A percentile compares a stretch with the other conserved stretches of the same genome.
These are phyloP conservation scores for Rubia yunnanensis DNA, from an alignment of 257 asterid species.

Conservation along the genomic window DNA sequence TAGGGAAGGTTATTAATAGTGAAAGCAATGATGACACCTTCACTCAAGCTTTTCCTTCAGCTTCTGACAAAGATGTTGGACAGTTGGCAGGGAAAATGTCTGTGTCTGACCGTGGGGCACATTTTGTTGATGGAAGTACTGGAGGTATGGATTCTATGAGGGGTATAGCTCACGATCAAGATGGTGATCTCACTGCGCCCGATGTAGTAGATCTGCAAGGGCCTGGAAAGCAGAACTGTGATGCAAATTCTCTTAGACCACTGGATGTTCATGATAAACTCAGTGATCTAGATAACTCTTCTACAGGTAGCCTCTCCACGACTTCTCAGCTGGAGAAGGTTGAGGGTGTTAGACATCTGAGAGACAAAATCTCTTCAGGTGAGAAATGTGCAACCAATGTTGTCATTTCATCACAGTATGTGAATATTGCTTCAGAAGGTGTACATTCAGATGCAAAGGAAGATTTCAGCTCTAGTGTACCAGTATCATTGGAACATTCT, in stretches of 20 bases:
- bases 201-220: slow-evolving; percentile 17
- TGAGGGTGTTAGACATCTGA: slow-evolving; percentile 16
- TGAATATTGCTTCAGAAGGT: slow-evolving; percentile 12
- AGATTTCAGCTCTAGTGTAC: slow-evolving; percentile 11
- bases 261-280: slow-evolving; percentile 13
- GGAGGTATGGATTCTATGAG: slow-evolving; percentile 15
- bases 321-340: slow-evolving; percentile 13
- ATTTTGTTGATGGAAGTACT: slow-evolving; percentile 15
- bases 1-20: neutral
- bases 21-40: neutral
- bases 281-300: slow-evolving; percentile 6
- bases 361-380: slow-evolving; percentile 9
- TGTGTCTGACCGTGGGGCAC: slow-evolving; percentile 16
- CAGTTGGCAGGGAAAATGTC: slow-evolving; percentile 16
- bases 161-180: slow-evolving; percentile 10
- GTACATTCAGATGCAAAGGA: slow-evolving; percentile 23
- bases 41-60: neutral
- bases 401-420: slow-evolving; percentile 13
- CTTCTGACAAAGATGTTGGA: slow-evolving; percentile 1
- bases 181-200: slow-evolving; percentile 13
- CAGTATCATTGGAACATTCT: slow-evolving; percentile 20
- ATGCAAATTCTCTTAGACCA: slow-evolving; percentile 14
- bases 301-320: slow-evolving; percentile 11
- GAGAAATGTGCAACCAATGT: slow-evolving; percentile 8
- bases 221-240: slow-evolving; percentile 31